A percentile compares a stretch with the other conserved stretches of the same genome.
These are phyloP conservation scores for Kwoniella sp. DNA, from an alignment of 768 basidiomycete genomes.

Conservation along the genomic window DNA sequence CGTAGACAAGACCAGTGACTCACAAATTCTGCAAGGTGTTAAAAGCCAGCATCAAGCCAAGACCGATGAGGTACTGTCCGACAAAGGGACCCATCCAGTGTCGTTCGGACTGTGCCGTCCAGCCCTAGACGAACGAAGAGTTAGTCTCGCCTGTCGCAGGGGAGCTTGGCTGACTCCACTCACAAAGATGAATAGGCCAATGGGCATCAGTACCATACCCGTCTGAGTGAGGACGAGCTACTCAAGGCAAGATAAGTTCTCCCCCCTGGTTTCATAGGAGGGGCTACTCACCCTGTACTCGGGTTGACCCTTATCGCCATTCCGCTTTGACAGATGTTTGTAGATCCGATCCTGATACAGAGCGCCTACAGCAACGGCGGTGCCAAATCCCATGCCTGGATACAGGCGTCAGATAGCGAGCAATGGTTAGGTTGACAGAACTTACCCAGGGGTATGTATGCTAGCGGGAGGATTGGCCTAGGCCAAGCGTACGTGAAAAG, in stretches of 20 bases:
- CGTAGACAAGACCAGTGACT: background rate
- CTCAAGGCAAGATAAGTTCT: background rate
- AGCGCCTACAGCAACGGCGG: constrained; percentile 26
- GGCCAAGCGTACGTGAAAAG: constrained; percentile 40
- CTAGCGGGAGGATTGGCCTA: constrained; percentile 28
- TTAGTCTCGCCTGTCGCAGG: background rate
- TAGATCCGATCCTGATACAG: constrained; percentile 43
- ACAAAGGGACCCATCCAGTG: constrained; percentile 46
- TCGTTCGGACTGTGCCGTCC: constrained; percentile 35
- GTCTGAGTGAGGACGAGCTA: constrained; percentile 45
- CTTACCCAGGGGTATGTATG: constrained; percentile 43
- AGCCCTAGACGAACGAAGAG: constrained; percentile 19
- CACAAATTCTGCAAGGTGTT: constrained; percentile 44
- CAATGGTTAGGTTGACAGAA: background rate
- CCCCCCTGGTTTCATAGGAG: background rate
- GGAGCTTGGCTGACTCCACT: background rate
- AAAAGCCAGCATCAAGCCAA: constrained; percentile 43
- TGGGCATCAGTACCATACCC: constrained; percentile 42
- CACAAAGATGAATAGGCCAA: constrained; percentile 42
- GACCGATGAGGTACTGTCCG: constrained; percentile 22
- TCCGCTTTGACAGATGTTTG: constrained; percentile 27
- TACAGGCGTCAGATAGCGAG: background rate
- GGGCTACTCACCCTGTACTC: constrained; percentile 35
- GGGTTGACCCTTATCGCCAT: constrained; percentile 38
- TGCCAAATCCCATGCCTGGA: constrained; percentile 32